These are phyloP conservation scores for Protomyces inouyei DNA, from an alignment of 1,139 yeast species.

Conservation along the genomic window DNA sequence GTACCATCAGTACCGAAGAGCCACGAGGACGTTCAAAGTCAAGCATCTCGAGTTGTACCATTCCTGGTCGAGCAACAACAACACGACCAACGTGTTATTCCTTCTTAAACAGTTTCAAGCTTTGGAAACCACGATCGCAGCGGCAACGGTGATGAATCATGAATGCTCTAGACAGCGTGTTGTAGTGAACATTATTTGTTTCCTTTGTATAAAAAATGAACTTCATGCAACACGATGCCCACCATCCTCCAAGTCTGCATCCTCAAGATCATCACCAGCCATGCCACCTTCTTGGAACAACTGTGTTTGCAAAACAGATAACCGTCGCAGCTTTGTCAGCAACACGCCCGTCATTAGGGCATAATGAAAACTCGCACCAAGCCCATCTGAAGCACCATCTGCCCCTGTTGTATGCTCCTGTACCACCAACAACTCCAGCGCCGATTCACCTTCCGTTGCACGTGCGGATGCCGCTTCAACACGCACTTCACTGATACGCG, in stretches of 20 bases:
- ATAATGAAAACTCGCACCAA: slow-evolving; percentile 18
- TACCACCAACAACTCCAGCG: neutral
- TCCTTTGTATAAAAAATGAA: too few relatives aligned
- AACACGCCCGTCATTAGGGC: slow-evolving; percentile 14
- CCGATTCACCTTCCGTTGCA: neutral
- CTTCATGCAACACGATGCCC: neutral
- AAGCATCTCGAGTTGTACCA: too few relatives aligned
- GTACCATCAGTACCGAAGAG: too few relatives aligned
- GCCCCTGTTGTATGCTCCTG: neutral
- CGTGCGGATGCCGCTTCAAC: neutral
- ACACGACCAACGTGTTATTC: neutral
- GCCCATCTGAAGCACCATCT: neutral
- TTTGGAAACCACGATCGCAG: neutral
- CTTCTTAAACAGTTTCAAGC: neutral
- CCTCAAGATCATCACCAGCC: neutral
- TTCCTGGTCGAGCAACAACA: neutral
- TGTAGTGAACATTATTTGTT: too few relatives aligned
- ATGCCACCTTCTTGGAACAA: neutral
- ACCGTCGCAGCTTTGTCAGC: neutral
- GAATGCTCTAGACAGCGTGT: neutral
- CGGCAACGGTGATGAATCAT: neutral
- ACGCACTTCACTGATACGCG: slow-evolving; percentile 44
- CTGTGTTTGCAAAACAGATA: neutral
- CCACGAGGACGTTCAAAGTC: too few relatives aligned
- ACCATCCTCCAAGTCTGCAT: neutral